Percentiles rank a stretch among this genome's conserved stretches.
Conservation (phyloP, 1,284 basidiomycete genomes). For the Ustilago crameri region DNA sequence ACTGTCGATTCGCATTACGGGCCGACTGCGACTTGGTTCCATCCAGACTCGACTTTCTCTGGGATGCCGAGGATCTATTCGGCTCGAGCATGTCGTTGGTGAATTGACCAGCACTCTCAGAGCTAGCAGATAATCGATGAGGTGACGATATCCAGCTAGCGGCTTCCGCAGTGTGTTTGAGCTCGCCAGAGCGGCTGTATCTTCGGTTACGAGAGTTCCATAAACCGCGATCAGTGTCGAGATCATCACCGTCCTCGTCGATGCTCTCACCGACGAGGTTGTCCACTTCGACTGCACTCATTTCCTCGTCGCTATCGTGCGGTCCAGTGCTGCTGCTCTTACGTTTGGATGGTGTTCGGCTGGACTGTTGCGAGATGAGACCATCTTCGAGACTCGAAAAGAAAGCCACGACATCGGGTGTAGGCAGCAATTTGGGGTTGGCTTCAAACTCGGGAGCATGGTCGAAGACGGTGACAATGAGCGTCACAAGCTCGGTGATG, state of each 20-base stretch:
- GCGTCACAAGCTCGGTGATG: constrained; percentile 82
- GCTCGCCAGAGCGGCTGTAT: constrained; percentile 16
- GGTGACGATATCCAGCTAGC: constrained; percentile 23
- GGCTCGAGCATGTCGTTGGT: constrained; percentile 2
- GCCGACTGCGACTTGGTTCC: constrained; percentile 11
- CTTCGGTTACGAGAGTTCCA: constrained; percentile 22
- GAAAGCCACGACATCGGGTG: constrained; percentile 74
- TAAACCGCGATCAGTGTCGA: constrained; percentile 9
- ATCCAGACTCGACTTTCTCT: constrained; percentile 17
- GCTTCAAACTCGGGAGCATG: constrained; percentile 82
- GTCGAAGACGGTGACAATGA: constrained; percentile 84
- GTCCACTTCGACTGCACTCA: constrained; percentile 48
- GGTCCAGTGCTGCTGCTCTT: constrained; percentile 23
- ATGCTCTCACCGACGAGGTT: constrained; percentile 41
- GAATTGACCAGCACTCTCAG: background rate
- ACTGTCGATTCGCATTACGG: constrained; percentile 70
- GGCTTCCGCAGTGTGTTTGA: constrained; percentile 15
- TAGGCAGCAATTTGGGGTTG: constrained; percentile 70
- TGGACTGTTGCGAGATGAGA: constrained; percentile 12
- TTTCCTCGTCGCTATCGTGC: constrained; percentile 46
- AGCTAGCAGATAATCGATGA: background rate
- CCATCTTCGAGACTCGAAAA: constrained; percentile 69
- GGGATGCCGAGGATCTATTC: constrained; percentile 15
- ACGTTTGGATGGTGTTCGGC: constrained; percentile 37
- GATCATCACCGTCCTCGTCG: constrained; percentile 26